A percentile compares a stretch with the other conserved stretches of the same genome.
phyloP scores from a whole-genome alignment of 2,329 filamentous ascomycete genomes.

The Cladosporium sp. region DNA sequence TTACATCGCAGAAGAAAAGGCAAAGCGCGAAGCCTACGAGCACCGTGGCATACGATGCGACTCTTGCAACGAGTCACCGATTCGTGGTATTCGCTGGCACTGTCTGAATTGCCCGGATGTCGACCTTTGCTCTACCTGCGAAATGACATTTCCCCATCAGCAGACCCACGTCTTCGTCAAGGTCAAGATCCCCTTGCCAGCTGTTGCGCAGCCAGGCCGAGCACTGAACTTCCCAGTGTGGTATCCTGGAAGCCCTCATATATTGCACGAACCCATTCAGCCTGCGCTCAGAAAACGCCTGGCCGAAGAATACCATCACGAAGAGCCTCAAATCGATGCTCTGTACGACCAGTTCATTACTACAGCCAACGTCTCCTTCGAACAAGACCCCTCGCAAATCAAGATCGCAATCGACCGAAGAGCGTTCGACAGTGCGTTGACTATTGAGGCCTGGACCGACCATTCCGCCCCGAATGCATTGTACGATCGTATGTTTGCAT shows the following conservation, averaged over 20 bases:
- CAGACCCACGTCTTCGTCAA: constrained; percentile 98
- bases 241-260: constrained; percentile 84
- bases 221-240: constrained; percentile 69
- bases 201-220: constrained; percentile 69
- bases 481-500: constrained; percentile 94
- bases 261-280: constrained; percentile 67
- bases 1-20: constrained; percentile 90
- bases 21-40: constrained; percentile 82
- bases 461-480: constrained; percentile 83
- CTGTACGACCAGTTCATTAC: constrained; percentile 97
- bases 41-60: constrained; percentile 94
- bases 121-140: constrained; percentile 92
- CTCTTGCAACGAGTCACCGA: constrained; percentile 81
- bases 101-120: constrained; percentile 96
- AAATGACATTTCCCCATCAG: constrained; percentile 64
- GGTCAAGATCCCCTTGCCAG: constrained; percentile 84
- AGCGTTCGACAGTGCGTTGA: constrained; percentile 88
- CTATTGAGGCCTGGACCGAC: constrained; percentile 61
- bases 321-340: constrained; percentile 85
- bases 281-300: constrained; percentile 67
- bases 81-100: constrained; percentile 87
- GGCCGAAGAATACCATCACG: constrained; percentile 54
- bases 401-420: constrained; percentile 83
- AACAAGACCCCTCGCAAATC: constrained; percentile 75
- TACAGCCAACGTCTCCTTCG: constrained; percentile 83